phyloP scores from a whole-genome alignment of 2,329 filamentous ascomycete species.

The Xylaria sp. region DNA sequence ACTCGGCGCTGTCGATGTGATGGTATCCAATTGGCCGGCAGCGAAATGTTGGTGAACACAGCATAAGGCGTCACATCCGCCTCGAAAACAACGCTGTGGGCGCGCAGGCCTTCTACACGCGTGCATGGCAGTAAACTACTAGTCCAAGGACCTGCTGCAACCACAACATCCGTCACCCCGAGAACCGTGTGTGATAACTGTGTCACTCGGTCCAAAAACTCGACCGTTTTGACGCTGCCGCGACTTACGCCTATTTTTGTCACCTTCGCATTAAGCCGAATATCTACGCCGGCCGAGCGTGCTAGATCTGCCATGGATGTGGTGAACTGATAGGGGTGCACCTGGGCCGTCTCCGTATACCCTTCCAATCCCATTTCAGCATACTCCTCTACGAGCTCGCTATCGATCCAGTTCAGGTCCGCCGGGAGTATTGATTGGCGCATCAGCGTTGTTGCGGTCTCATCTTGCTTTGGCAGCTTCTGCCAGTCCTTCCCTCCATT shows the following conservation, averaged over 20 bases:
- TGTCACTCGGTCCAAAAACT: slow-evolving; percentile 63
- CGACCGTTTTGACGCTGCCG: slow-evolving; percentile 68
- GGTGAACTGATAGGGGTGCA: slow-evolving; percentile 92
- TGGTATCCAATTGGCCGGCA: slow-evolving; percentile 72
- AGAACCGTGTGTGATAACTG: slow-evolving; percentile 50
- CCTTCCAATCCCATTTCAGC: slow-evolving; percentile 79
- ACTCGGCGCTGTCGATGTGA: slow-evolving; percentile 63
- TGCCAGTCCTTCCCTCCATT: slow-evolving; percentile 62
- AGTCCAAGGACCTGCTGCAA: slow-evolving; percentile 72
- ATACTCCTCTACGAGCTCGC: slow-evolving; percentile 73
- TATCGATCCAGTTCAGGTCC: slow-evolving; percentile 86
- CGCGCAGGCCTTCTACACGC: slow-evolving; percentile 67
- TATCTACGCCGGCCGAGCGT: slow-evolving; percentile 71
- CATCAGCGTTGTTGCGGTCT: slow-evolving; percentile 57
- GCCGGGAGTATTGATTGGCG: slow-evolving; percentile 72
- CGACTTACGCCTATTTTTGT: slow-evolving; percentile 69
- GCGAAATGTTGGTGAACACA: slow-evolving; percentile 85
- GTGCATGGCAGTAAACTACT: slow-evolving; percentile 65
- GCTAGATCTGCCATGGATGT: slow-evolving; percentile 83
- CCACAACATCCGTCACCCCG: slow-evolving; percentile 63
- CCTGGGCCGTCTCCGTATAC: slow-evolving; percentile 84
- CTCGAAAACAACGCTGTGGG: slow-evolving; percentile 73
- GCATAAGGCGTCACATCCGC: slow-evolving; percentile 76
- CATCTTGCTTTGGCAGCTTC: slow-evolving; percentile 69
- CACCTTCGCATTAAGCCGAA: slow-evolving; percentile 74